phyloP scores from a whole-genome alignment of 495 filamentous ascomycete genomes.

The Talaromyces borbonicus region DNA sequence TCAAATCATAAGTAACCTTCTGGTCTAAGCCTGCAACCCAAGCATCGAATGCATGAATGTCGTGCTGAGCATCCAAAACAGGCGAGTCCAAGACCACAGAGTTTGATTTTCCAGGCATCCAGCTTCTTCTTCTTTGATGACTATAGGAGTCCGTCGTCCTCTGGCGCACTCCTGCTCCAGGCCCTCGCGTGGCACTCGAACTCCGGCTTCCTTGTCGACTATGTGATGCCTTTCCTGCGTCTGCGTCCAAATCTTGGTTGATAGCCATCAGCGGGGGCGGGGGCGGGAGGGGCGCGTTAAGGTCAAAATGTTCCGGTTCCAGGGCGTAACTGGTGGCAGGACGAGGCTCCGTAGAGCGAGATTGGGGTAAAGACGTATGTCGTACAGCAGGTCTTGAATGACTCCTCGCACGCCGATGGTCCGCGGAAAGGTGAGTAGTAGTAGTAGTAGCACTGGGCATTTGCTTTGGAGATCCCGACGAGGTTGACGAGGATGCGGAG shows the following conservation, averaged over 20 bases:
- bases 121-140: slow-evolving; percentile 38
- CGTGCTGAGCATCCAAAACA: slow-evolving; percentile 10
- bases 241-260: slow-evolving; percentile 32
- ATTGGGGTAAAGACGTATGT: slow-evolving; percentile 26
- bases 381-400: slow-evolving; percentile 26
- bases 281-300: slow-evolving; percentile 28
- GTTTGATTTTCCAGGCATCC: slow-evolving; percentile 40
- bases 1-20: slow-evolving; percentile 52
- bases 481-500: slow-evolving; percentile 20
- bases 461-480: slow-evolving; percentile 15
- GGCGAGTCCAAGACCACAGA: slow-evolving; percentile 27
- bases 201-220: slow-evolving; percentile 31
- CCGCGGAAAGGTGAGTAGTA: slow-evolving; percentile 11
- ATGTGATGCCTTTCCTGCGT: slow-evolving; percentile 21
- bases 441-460: slow-evolving; percentile 18
- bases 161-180: slow-evolving; percentile 32
- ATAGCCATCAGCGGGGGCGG: slow-evolving; percentile 34
- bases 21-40: slow-evolving; percentile 53
- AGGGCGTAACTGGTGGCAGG: slow-evolving; percentile 14
- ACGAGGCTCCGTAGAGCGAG: slow-evolving; percentile 18
- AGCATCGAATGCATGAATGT: slow-evolving; percentile 43
- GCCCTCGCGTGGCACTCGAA: slow-evolving; percentile 26
- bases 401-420: slow-evolving; percentile 16
- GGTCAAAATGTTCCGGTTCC: slow-evolving; percentile 11
- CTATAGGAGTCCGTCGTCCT: slow-evolving; percentile 21